Evolutionary conservation across 306 rosid genomes (phyloP), one percentile per base, ranked within the genome.

Genomic region (Rosa chinensis): DNA sequence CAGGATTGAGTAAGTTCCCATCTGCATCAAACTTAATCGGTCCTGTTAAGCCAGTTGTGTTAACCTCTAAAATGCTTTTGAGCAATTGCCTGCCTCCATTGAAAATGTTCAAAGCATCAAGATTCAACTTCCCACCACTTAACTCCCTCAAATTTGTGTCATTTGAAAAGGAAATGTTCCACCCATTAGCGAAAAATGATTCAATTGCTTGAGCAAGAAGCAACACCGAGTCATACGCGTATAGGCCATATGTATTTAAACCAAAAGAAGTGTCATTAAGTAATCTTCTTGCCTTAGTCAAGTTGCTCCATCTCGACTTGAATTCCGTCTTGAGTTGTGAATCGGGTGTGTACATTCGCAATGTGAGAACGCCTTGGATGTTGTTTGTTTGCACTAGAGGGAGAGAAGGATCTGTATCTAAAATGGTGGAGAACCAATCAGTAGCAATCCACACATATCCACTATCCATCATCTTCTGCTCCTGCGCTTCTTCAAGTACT

Each of bases 361-460:
- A 72, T 40, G 85, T 77, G 11, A 82, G 78, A 25, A 82, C 78
- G 11, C 85, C 81, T 82, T 82, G 85, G 45, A 82, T 52, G 40
- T 18, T 32, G 4, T 77, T 48, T 14, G 78, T 18, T 13, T 17
- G 43, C 23, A 50, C 10, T 4, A 72, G 67, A 72, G 76, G 70
- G 35, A 77, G 63, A 21, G 81, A 28, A 50, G 75, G 61, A 39
- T 77, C 70, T 11, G 85, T 37, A 6, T 82, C 85, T 17, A 77
- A 40, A 35, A 64, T 50, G 10, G 85, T 77, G 11, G 85, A 72
- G 25, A 82, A 75, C 85, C 85, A 82, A 63, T 82, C 85, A 0
- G 81, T 82, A n/a, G 85, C 78, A 28, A 82, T 82, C 85, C 85
- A 82, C 9, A 77, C 85, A 14, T 70, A 82, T 25, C 75, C 81